These are phyloP conservation scores for Kwoniella shivajii DNA, from an alignment of 1,284 basidiomycete species.

Conservation along the genomic window DNA sequence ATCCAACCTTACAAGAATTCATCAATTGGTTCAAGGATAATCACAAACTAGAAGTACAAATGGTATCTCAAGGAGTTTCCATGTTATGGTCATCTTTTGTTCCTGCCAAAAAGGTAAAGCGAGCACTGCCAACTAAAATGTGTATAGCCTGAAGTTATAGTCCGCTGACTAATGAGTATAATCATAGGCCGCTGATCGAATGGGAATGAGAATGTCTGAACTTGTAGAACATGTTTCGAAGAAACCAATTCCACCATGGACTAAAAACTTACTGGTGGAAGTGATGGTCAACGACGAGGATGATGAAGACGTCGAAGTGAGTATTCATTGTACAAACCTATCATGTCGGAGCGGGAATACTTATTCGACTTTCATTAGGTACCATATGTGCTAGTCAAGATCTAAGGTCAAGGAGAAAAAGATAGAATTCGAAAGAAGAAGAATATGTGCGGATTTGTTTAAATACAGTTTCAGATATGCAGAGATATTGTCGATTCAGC, in stretches of 20 bases:
- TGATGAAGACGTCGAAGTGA: constrained; percentile 64
- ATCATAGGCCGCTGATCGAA: constrained; percentile 75
- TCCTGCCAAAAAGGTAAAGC: constrained; percentile 81
- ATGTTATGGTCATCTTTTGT: constrained; percentile 97
- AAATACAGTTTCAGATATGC: background rate
- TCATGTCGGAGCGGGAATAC: background rate
- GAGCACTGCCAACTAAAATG: background rate
- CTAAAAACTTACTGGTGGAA: constrained; percentile 84
- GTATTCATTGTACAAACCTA: background rate
- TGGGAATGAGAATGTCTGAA: constrained; percentile 85
- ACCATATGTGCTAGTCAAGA: constrained; percentile 41
- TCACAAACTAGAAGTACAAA: constrained; percentile 86
- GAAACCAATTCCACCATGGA: constrained; percentile 79
- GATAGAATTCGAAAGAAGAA: background rate
- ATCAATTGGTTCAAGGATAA: constrained; percentile 80
- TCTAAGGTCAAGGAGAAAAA: constrained; percentile 13
- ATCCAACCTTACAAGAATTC: constrained; percentile 87
- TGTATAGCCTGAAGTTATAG: too few relatives aligned
- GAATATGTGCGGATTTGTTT: too few relatives aligned
- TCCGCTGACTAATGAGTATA: background rate
- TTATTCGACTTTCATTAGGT: constrained; percentile 13
- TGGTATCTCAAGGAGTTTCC: constrained; percentile 96
- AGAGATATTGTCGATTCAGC: too few relatives aligned
- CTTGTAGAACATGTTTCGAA: constrained; percentile 92
- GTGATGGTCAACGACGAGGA: constrained; percentile 91